Base-by-base conservation (phyloP, 2,329 filamentous ascomycete species). In the Scopulariopsis brevicaulis region DNA sequence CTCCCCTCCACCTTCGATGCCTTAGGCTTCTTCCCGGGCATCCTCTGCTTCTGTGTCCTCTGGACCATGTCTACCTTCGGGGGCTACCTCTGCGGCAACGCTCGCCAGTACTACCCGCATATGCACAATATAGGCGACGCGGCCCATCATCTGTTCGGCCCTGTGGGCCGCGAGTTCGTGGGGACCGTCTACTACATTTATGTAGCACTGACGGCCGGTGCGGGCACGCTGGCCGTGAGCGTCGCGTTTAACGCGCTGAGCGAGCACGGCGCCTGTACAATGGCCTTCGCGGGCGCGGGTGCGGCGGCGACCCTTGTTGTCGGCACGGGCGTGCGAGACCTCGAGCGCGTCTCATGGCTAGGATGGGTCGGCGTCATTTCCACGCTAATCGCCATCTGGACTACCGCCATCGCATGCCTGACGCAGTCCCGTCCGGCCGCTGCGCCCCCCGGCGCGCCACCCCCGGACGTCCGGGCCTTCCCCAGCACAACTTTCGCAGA, bases 381-480 rank as follows among this genome's bases (percentile, higher is more conserved):
- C 0, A 71, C 78, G 64, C 73, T 74, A 35, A 73, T 72, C 8
- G 69, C 78, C 43, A 68, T 81, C 3, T 81, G 51, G 74, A 60
- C 62, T 48, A 57, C 63, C 18, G 56, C 58, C 3, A 35, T 64
- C 3, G 60, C 60, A 28, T 59, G 60, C 20, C 20, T 32, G 3
- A 24, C 71, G 1, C 72, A 70, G n/a, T 74, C 79, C 60, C 73
- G 80, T 2, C 81, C 81, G 7, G 80, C 81, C 1, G 76, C 78
- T 1, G 81, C 81, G 1, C 81, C 81, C 2, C 72, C 74, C 59
- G 81, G 82, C 0, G 69, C 73, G 24, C 84, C 72, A 62, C 79
- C 84, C 0, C 71, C 83, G 1, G 81, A 79, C n/a, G 84, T 74
- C 63, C 67, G 72, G 28, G 73, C 73, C 4, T 75, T 83, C 54